A percentile compares a stretch with the other conserved stretches of the same genome.
Conservation (phyloP, 202 grass and related monocot species). For the Schoenoplectus triqueter region DNA sequence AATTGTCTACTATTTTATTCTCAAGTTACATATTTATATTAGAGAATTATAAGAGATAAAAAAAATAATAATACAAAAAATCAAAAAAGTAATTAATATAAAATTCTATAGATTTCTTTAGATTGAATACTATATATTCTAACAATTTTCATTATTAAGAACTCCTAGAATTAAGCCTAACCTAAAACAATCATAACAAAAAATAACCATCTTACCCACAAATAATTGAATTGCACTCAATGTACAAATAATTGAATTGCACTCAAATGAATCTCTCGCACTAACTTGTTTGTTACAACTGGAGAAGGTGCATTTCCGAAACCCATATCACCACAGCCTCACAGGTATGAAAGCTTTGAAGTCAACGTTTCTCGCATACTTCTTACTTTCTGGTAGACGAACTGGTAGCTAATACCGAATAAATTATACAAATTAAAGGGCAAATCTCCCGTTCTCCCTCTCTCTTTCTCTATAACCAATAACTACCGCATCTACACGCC, state of each 20-base stretch:
- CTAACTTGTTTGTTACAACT: not conserved
- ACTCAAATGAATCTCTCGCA: not conserved
- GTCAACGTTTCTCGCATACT: not conserved
- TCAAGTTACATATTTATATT: too few relatives aligned
- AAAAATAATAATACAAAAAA: too few relatives aligned
- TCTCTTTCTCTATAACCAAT: conserved; percentile 16
- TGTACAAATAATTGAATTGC: too few relatives aligned
- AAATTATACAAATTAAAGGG: not conserved
- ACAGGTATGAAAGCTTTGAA: conserved; percentile 20
- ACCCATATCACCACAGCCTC: not conserved
- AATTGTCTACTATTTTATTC: too few relatives aligned
- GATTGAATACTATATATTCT: too few relatives aligned
- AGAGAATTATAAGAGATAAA: too few relatives aligned
- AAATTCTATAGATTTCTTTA: too few relatives aligned
- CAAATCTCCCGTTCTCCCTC: not conserved
- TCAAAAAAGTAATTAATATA: too few relatives aligned
- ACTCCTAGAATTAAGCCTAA: too few relatives aligned
- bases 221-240: not conserved
- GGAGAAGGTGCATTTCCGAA: not conserved
- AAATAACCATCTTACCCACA: too few relatives aligned
- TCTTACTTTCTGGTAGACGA: not conserved
- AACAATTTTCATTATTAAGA: too few relatives aligned
- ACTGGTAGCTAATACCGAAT: not conserved
- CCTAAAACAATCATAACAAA: too few relatives aligned
- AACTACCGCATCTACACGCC: not conserved